phyloP scores from a whole-genome alignment of 345 rosid species.

The Orychophragmus violaceus region DNA sequence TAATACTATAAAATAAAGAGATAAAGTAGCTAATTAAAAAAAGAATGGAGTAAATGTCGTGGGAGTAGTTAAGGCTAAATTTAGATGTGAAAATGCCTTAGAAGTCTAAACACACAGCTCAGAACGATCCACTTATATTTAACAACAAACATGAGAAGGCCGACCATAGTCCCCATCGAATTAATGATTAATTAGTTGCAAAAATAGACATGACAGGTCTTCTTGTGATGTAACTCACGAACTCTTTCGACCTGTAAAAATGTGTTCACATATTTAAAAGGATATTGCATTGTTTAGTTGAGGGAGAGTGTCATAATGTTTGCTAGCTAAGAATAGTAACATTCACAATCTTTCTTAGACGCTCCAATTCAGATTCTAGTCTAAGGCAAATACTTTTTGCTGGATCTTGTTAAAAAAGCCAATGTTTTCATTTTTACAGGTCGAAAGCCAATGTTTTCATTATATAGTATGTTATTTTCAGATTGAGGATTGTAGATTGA shows the following conservation, averaged over 20 bases:
- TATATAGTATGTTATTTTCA: neutral
- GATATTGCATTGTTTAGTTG: neutral
- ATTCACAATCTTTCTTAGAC: neutral
- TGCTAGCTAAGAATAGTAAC: slow-evolving; percentile 8
- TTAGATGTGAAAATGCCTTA: slow-evolving; percentile 16
- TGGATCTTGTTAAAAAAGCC: neutral
- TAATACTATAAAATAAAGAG: neutral
- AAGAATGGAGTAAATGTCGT: neutral
- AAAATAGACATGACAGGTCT: slow-evolving; percentile 17
- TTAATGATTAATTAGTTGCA: slow-evolving; percentile 15
- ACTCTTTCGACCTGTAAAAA: slow-evolving; percentile 31
- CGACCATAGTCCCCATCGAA: slow-evolving; percentile 9
- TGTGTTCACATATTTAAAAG: neutral
- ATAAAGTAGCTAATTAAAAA: neutral
- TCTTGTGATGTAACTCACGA: slow-evolving; percentile 16
- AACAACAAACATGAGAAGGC: slow-evolving; percentile 22
- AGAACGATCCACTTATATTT: slow-evolving; percentile 10
- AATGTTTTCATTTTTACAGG: neutral
- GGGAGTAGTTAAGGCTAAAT: slow-evolving; percentile 26
- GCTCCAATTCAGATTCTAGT: neutral
- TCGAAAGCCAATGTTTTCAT: neutral
- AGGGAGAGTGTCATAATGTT: slow-evolving; percentile 7
- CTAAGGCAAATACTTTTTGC: slow-evolving; percentile 9
- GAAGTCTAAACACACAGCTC: slow-evolving; percentile 27
- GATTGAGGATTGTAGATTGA: neutral